Conservation (phyloP, 139 green algal species). For the Deuterostichococcus epilithicus region DNA sequence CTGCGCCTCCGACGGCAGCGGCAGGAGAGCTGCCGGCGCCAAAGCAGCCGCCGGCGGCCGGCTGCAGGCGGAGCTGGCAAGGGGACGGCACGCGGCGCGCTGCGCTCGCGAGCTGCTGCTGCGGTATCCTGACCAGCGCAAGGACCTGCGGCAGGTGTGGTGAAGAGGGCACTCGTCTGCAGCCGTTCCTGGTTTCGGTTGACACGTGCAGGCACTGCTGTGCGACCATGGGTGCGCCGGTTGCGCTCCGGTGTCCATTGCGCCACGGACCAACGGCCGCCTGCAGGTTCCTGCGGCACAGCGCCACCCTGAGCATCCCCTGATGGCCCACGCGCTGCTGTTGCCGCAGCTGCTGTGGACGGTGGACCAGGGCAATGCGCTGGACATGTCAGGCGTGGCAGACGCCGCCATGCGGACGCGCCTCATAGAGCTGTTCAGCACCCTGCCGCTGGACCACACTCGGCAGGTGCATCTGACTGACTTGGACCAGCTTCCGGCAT, state of each 20-base stretch:
- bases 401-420: constrained; percentile 21
- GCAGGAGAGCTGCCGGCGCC: too few relatives aligned
- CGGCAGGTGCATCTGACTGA: not conserved
- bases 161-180: not conserved
- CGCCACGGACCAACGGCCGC: not conserved
- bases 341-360: constrained; percentile 26
- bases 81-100: not conserved
- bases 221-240: not conserved
- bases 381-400: constrained; percentile 33
- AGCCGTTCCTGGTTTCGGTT: not conserved
- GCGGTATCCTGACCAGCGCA: constrained; percentile 18
- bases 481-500: too few relatives aligned
- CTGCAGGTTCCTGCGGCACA: not conserved
- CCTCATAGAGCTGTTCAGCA: constrained; percentile 28
- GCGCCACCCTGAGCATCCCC: not conserved
- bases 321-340: not conserved
- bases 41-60: too few relatives aligned
- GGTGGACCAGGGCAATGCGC: constrained; percentile 31
- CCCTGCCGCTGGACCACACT: constrained; percentile 33
- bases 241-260: not conserved
- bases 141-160: constrained; percentile 30
- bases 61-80: not conserved
- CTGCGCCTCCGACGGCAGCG: too few relatives aligned
- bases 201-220: not conserved
- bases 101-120: constrained; percentile 25